These are phyloP conservation scores for Botryotinia calthae DNA, from an alignment of 2,329 filamentous ascomycete genomes.

Conservation along the genomic window DNA sequence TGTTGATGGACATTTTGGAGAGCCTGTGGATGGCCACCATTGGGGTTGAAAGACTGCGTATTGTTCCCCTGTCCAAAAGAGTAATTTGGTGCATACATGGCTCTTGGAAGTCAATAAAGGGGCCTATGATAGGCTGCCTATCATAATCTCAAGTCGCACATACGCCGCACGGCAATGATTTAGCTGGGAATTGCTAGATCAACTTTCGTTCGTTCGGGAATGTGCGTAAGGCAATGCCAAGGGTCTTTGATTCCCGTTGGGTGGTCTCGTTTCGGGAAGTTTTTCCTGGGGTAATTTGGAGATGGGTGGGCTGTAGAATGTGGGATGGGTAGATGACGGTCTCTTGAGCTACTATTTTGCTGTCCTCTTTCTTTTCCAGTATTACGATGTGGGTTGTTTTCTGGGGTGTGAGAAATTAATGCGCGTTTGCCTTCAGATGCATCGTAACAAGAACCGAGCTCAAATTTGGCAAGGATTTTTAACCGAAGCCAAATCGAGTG, in stretches of 20 bases:
- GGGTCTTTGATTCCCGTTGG: constrained; percentile 13
- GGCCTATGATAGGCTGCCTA: constrained; percentile 23
- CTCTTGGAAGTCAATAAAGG: constrained; percentile 15
- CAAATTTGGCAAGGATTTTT: constrained; percentile 13
- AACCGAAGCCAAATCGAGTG: constrained; percentile 2
- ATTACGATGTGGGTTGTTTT: constrained; percentile 10
- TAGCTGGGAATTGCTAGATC: constrained; percentile 18
- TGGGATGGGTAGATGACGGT: constrained; percentile 13
- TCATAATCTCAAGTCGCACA: constrained; percentile 21
- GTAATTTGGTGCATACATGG: constrained; percentile 27
- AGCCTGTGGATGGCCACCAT: constrained; percentile 23
- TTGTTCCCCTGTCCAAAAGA: constrained; percentile 23
- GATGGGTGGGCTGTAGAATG: neutral
- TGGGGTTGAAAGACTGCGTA: constrained; percentile 24
- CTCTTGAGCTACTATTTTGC: neutral
- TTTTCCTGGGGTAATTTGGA: constrained; percentile 17
- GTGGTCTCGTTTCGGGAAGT: constrained; percentile 17
- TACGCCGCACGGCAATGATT: constrained; percentile 22
- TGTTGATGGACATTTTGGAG: constrained; percentile 26
- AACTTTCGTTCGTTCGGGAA: constrained; percentile 21
- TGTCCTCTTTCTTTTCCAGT: constrained; percentile 9
- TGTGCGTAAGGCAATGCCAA: constrained; percentile 21
- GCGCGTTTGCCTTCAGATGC: constrained; percentile 13
- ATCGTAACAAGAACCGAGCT: constrained; percentile 13
- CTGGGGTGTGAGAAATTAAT: constrained; percentile 4